Base-by-base conservation (phyloP, 1,139 yeast genomes). In the Yamadazyma triangularis region DNA sequence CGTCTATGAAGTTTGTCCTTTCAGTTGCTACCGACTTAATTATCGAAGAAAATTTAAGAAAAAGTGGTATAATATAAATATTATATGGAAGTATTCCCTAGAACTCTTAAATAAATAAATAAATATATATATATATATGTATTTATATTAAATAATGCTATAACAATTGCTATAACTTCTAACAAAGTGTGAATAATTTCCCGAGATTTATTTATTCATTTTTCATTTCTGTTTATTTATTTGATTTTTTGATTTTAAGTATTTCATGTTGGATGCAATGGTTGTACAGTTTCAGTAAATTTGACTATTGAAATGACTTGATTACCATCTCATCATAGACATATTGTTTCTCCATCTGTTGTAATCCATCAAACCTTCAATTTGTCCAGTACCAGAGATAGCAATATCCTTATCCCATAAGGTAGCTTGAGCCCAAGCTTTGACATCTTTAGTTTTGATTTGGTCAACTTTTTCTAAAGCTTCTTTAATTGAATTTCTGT, bases 11-110 rank as follows among this genome's bases (percentile, higher is more conserved):
- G 50, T 89, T 88, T 55, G 96, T 91, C 18, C 67, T 91, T 41
- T 76, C 86, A 8, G 97, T 97, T 0, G 96, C 88, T 5, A 87
- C 96, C 1, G 98, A 91, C 58, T 72, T 87, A 73, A 77, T 91
- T 30, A 76, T 89, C 25, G 93, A 86, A 52, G 84, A 82, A 48
- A 88, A 85, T 50, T 60, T 91, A 53, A 77, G 80, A 52, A 77
- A 77, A 53, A 83, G 93, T 48, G 98, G 98, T 1, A 66, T 91
- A 35, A 70, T 89, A 41, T 85, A 49, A 32, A 24, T 9, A 13
- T 22, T 18, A 13, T 4, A 21, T 24, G 14, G 12, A 26, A 6
- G 20, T 18, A 9, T 7, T 18, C 13, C 12, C 15, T 21, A 21
- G 13, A 12, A 22, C 14, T 23, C 16, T n/a, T n/a, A n/a, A n/a